Conservation (phyloP, 2,329 filamentous ascomycete species). For the Alternaria arbusti region DNA sequence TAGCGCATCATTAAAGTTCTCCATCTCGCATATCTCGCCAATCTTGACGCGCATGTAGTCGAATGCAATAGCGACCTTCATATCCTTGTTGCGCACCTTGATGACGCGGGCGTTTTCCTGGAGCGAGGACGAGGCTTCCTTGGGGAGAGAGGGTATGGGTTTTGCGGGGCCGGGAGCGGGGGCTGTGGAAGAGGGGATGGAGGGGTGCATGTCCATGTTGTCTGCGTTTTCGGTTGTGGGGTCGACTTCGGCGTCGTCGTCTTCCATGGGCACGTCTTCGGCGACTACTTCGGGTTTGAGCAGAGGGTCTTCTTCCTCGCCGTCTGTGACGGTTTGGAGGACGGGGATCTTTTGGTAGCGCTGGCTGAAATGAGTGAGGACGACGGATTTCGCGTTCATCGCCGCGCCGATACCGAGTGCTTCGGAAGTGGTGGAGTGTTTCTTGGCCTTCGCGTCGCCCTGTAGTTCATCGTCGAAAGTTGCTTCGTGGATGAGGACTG, state of each 20-base stretch:
- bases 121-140: slow-evolving; percentile 11
- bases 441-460: slow-evolving; percentile 83
- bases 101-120: slow-evolving; percentile 42
- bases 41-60: slow-evolving; percentile 79
- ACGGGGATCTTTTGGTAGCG: slow-evolving; percentile 80
- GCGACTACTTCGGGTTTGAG: slow-evolving; percentile 22
- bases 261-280: slow-evolving; percentile 31
- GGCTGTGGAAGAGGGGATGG: background rate
- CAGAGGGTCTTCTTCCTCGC: slow-evolving; percentile 33
- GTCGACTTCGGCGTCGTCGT: slow-evolving; percentile 27
- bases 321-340: slow-evolving; percentile 50
- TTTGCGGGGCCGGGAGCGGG: slow-evolving; percentile 5
- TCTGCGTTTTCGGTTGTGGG: slow-evolving; percentile 25
- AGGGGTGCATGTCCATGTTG: slow-evolving; percentile 30
- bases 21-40: slow-evolving; percentile 72
- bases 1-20: slow-evolving; percentile 67
- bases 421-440: slow-evolving; percentile 87
- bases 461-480: slow-evolving; percentile 89
- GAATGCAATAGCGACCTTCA: slow-evolving; percentile 75
- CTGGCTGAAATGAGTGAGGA: slow-evolving; percentile 95
- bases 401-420: slow-evolving; percentile 76
- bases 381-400: slow-evolving; percentile 80
- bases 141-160: slow-evolving; percentile 13
- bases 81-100: slow-evolving; percentile 54
- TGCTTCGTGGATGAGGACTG: slow-evolving; percentile 91